These are phyloP conservation scores for Lentinula aciculospora DNA, from an alignment of 768 basidiomycete genomes.

Conservation along the genomic window DNA sequence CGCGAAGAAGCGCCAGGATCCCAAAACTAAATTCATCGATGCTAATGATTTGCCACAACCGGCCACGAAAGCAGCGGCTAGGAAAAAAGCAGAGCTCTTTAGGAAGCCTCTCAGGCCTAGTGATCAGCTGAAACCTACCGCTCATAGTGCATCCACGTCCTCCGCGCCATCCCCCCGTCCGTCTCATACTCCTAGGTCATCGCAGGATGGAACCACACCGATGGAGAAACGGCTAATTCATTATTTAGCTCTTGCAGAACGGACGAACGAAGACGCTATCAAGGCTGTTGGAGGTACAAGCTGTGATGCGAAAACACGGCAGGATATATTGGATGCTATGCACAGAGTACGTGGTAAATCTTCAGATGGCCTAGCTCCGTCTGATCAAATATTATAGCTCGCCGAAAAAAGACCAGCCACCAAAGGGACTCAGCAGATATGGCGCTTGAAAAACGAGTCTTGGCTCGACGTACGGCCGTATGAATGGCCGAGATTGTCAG, in stretches of 20 bases:
- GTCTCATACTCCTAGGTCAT: constrained; percentile 14
- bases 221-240: constrained; percentile 47
- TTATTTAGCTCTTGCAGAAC: constrained; percentile 40
- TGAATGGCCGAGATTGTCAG: constrained; percentile 48
- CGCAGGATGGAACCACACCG: constrained; percentile 15
- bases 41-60: constrained; percentile 30
- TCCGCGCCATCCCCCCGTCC: constrained; percentile 25
- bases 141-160: constrained; percentile 20
- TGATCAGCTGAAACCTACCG: constrained; percentile 22
- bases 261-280: constrained; percentile 45
- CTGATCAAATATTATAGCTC: constrained; percentile 29
- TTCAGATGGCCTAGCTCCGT: background rate
- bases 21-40: constrained; percentile 47
- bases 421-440: constrained; percentile 29
- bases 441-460: constrained; percentile 47
- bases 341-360: constrained; percentile 35
- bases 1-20: constrained; percentile 33
- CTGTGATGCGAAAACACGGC: constrained; percentile 25
- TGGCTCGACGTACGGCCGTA: constrained; percentile 72
- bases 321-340: constrained; percentile 42
- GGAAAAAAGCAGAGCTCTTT: constrained; percentile 32
- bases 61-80: constrained; percentile 26
- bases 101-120: constrained; percentile 27
- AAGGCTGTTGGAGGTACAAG: constrained; percentile 40
- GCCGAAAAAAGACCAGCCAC: constrained; percentile 37